phyloP scores from a whole-genome alignment of 1,139 yeast species.

The Geotrichum fermentans region DNA sequence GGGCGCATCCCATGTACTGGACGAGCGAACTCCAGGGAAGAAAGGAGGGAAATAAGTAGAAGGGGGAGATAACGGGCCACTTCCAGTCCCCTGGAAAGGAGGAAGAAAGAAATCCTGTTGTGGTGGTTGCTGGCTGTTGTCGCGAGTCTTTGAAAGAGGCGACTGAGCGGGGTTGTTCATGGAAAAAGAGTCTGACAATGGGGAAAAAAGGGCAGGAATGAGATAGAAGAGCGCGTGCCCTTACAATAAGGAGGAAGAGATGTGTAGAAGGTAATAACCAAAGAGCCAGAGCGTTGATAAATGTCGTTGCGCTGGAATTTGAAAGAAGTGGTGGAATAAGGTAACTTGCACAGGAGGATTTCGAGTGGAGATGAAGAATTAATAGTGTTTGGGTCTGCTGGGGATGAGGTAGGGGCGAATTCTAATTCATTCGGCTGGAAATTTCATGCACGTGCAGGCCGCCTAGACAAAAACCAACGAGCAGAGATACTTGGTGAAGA shows the following conservation, averaged over 20 bases:
- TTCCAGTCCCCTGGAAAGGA: not conserved
- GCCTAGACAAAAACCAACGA: too few relatives aligned
- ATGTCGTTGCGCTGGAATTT: not conserved
- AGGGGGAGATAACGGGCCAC: not conserved
- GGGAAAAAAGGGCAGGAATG: not conserved
- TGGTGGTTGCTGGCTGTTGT: not conserved
- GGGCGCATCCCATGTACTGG: not conserved
- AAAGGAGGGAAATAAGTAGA: not conserved
- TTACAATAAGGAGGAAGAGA: too few relatives aligned
- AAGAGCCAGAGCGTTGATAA: too few relatives aligned
- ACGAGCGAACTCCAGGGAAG: not conserved
- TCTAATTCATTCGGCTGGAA: too few relatives aligned
- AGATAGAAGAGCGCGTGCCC: too few relatives aligned
- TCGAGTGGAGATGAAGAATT: not conserved
- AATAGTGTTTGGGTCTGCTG: not conserved
- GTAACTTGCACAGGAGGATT: too few relatives aligned
- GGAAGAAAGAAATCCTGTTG: not conserved
- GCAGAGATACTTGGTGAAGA: too few relatives aligned
- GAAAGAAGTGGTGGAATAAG: not conserved
- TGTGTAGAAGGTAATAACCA: too few relatives aligned
- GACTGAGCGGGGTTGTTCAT: constrained; percentile 12
- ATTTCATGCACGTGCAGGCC: too few relatives aligned
- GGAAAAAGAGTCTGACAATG: not conserved
- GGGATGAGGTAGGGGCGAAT: not conserved
- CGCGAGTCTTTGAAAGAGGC: not conserved